Evolutionary conservation across 495 filamentous ascomycete genomes (phyloP), one percentile per base, ranked within the genome.

Genomic region (Viridothelium virens): DNA sequence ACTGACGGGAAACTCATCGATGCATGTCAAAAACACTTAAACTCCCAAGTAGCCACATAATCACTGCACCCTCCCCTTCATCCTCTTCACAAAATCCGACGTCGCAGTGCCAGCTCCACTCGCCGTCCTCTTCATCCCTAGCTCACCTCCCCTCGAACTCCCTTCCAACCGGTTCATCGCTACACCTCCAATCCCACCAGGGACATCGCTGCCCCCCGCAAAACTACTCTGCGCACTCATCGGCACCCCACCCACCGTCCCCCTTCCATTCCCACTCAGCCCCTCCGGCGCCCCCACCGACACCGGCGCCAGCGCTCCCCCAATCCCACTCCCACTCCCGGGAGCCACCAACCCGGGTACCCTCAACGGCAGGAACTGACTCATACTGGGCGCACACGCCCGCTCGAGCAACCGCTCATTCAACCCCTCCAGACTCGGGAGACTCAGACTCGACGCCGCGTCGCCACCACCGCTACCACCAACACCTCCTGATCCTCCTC

Each of bases 221-320:
- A 67, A 65, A 66, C 71, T 71, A 62, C 68, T 73, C 62, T 73
- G 66, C 38, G 64, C 63, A 62, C 73, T 74, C 73, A 73, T 72
- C 37, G 69, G 66, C 65, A 73, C 67, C 53, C 70, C 70, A 7
- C 68, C 71, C 46, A 69, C 64, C 10, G n/a, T n/a, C 11, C 12
- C 48, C 9, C 11, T 5, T 5, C 25, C 53, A 33, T 5, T 5
- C 18, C 4, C 31, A 2, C 53, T 31, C 53, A 9, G n/a, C 53
- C 9, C 9, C 53, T n/a, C 53, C 53, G 53, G 36, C 6, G 12
- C 63, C 37, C 37, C 39, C 61, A 63, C 38, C 61, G 31, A 34
- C 56, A 33, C 63, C 63, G 12, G 18, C 61, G 31, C 69, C 39
- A 6, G 6, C 39, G 39, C 39, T 12, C 6, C 39, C 39, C 39